Base-by-base conservation (phyloP, 2,329 filamentous ascomycete genomes). In the Cyphellophora attinorum region DNA sequence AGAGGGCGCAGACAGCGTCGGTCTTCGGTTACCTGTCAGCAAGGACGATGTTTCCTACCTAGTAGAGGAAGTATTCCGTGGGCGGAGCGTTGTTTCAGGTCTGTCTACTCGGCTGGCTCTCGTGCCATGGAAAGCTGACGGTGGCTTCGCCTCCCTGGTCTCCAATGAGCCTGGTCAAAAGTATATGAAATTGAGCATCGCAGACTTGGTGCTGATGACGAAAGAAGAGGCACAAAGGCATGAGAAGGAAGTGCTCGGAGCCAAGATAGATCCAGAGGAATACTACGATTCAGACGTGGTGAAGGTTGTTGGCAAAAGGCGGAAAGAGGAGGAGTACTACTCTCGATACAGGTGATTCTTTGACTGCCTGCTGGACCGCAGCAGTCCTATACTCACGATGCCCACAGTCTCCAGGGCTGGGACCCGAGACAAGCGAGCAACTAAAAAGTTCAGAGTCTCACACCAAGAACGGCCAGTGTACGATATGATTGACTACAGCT, bases 191-290 rank as follows among this genome's bases (percentile, higher is more conserved):
- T 48, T 96, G 4, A 59, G 67, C 19, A 59, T 89, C 48, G 68
- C 71, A 17, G 79, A 93, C 29, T 54, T 95, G 40, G 86, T 94
- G 0, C 83, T 82, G 49, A 85, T 95, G 40, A 95, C 88, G 1
- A 93, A 88, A 56, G 88, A 95, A 41, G 88, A 95, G 59, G 84
- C 82, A 3, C 62, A 69, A 11, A 69, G 73, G 39, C 91, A 98
- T 57, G 84, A 93, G 54, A 82, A 78, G 55, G 68, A 85, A 51
- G 70, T 96, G 1, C 64, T 96, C 29, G 79, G 74, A 49, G 82
- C 74, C 0, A 72, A 69, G 1, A 82, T 79, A 60, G 59, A 54
- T 6, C 65, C 75, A 0, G 79, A 83, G 45, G 79, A 89, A 1
- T 43, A 95, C 16, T 98, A 95, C 53, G 76, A 80, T 49, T 52